A percentile compares a stretch with the other conserved stretches of the same genome.
These are phyloP conservation scores for Starmerella bombi DNA, from an alignment of 805 yeast species.

Conservation along the genomic window DNA sequence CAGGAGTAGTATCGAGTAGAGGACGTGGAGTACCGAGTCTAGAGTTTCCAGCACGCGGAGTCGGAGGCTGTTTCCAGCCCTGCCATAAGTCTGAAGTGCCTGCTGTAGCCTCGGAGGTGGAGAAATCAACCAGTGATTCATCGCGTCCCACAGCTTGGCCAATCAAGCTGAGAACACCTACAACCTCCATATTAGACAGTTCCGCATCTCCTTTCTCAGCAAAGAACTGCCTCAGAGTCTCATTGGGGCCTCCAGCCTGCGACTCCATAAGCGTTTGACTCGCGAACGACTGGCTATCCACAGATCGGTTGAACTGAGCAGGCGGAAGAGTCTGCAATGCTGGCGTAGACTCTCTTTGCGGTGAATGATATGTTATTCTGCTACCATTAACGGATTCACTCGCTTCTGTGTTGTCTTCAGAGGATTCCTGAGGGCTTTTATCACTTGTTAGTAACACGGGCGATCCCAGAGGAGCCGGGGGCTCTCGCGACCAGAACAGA, in stretches of 20 bases:
- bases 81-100: too few relatives aligned
- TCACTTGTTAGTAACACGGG: neutral
- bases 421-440: too few relatives aligned
- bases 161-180: slow-evolving; percentile 56
- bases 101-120: too few relatives aligned
- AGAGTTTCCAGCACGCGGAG: too few relatives aligned
- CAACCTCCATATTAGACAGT: slow-evolving; percentile 58
- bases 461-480: neutral
- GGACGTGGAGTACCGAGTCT: too few relatives aligned
- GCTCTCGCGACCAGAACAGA: neutral
- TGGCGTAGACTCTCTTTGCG: too few relatives aligned
- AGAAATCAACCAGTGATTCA: slow-evolving; percentile 21
- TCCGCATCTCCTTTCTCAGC: slow-evolving; percentile 54
- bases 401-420: neutral
- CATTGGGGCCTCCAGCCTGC: slow-evolving; percentile 39
- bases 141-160: slow-evolving; percentile 27
- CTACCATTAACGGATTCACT: neutral
- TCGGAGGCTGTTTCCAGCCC: too few relatives aligned
- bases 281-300: too few relatives aligned
- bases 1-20: too few relatives aligned
- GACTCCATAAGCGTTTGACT: too few relatives aligned
- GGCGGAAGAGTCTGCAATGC: too few relatives aligned
- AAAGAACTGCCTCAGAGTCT: slow-evolving; percentile 52
- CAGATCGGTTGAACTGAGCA: too few relatives aligned
- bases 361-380: neutral